Conservation (phyloP, 2,329 filamentous ascomycete species). For the Colletotrichum cuscutae region DNA sequence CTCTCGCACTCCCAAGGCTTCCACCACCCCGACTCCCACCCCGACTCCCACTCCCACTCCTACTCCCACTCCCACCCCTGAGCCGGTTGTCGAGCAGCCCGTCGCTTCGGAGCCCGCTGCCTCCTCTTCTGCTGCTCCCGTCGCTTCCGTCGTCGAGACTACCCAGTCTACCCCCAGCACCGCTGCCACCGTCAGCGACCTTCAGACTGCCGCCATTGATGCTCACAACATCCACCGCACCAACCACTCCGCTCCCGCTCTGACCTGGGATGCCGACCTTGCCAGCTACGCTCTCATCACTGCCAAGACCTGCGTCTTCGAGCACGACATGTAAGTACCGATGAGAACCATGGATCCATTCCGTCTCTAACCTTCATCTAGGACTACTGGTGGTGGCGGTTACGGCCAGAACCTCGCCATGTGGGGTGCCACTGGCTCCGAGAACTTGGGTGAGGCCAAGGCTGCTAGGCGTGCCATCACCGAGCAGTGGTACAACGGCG, state of each 20-base stretch:
- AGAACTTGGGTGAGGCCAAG: slow-evolving; percentile 58
- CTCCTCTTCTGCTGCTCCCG: slow-evolving; percentile 21
- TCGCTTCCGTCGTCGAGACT: slow-evolving; percentile 36
- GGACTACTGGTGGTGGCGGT: slow-evolving; percentile 65
- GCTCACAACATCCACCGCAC: slow-evolving; percentile 89
- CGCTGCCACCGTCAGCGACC: slow-evolving; percentile 37
- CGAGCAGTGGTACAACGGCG: slow-evolving; percentile 90
- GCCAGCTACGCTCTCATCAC: slow-evolving; percentile 71
- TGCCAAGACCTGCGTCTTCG: slow-evolving; percentile 76
- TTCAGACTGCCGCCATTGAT: slow-evolving; percentile 61
- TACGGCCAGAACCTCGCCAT: slow-evolving; percentile 96
- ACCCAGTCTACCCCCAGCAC: slow-evolving; percentile 40
- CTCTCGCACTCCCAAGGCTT: slow-evolving; percentile 40
- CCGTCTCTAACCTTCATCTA: slow-evolving; percentile 40
- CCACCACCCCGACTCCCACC: slow-evolving; percentile 18
- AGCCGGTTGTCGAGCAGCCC: slow-evolving; percentile 20
- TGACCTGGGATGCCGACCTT: slow-evolving; percentile 74
- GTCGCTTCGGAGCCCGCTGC: slow-evolving; percentile 8
- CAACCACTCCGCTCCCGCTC: slow-evolving; percentile 77
- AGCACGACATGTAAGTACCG: slow-evolving; percentile 79
- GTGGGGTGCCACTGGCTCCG: slow-evolving; percentile 52
- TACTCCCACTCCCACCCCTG: slow-evolving; percentile 28
- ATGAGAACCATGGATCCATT: slow-evolving; percentile 37
- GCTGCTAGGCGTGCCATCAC: slow-evolving; percentile 76
- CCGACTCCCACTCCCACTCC: slow-evolving; percentile 29